A percentile compares a stretch with the other conserved stretches of the same genome.
Conservation (phyloP, 495 filamentous ascomycete species). For the Hypomontagnella monticulosa region DNA sequence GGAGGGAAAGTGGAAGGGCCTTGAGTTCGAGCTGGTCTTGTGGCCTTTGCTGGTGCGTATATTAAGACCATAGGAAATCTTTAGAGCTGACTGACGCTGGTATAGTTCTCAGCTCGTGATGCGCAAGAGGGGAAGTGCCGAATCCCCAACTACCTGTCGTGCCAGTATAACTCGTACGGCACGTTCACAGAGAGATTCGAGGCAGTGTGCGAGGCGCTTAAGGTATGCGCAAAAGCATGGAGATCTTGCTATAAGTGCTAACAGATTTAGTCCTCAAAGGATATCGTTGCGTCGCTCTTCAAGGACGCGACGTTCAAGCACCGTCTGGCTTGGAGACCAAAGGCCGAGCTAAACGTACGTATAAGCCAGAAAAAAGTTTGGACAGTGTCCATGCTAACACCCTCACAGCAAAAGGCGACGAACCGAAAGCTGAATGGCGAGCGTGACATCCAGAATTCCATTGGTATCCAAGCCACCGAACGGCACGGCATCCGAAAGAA, state of each 20-base stretch:
- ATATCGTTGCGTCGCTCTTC: constrained; percentile 9
- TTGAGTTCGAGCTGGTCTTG: constrained; percentile 11
- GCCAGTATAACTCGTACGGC: constrained; percentile 1
- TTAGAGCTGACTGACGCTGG: background rate
- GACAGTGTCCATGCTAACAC: no score
- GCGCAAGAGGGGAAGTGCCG: constrained; percentile 7
- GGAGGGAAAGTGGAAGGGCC: background rate
- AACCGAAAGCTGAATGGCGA: constrained; percentile 6
- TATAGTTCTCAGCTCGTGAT: constrained; percentile 11
- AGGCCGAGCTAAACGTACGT: constrained; percentile 5
- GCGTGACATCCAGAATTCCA: background rate
- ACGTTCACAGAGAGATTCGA: constrained; percentile 18
- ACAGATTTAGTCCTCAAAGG: constrained; percentile 16
- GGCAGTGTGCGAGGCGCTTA: constrained; percentile 4
- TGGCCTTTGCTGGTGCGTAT: constrained; percentile 21
- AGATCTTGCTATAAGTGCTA: background rate
- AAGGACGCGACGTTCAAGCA: constrained; percentile 16
- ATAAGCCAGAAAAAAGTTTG: background rate
- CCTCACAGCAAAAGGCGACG: constrained; percentile 7
- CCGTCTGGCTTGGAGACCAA: constrained; percentile 20
- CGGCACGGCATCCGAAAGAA: background rate
- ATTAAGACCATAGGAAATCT: background rate
- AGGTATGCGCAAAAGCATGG: background rate
- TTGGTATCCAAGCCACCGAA: background rate
- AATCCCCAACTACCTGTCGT: background rate